Percentiles rank a stretch among this genome's conserved stretches.
These are phyloP conservation scores for Magnaporthiopsis rhizophila DNA, from an alignment of 2,329 filamentous ascomycete genomes.

Conservation along the genomic window DNA sequence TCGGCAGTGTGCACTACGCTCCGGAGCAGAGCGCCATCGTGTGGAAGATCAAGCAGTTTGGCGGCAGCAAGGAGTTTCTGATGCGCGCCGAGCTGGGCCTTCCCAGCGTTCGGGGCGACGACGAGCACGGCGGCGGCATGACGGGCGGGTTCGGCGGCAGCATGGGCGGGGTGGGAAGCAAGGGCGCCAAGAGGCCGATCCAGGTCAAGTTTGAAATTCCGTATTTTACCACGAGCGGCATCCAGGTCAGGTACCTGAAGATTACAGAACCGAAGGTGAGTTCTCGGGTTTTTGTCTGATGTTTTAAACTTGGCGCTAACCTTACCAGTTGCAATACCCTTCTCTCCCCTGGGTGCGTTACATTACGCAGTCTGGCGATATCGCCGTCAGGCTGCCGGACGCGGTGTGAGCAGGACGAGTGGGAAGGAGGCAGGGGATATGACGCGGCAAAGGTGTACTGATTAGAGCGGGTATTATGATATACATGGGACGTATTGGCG, in stretches of 20 bases:
- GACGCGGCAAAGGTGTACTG: too few species aligned
- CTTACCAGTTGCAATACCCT: conserved; percentile 80
- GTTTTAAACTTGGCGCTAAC: conserved; percentile 4
- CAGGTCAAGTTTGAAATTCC: conserved; percentile 99
- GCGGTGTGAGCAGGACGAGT: conserved; percentile 44
- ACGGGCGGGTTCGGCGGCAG: conserved; percentile 94
- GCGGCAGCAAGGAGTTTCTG: conserved; percentile 94
- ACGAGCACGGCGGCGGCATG: conserved; percentile 94
- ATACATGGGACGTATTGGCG: too few species aligned
- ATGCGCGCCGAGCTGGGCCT: conserved; percentile 96
- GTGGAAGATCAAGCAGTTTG: conserved; percentile 99
- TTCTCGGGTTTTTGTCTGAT: conserved; percentile 13
- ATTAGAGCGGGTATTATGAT: too few species aligned
- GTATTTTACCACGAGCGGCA: conserved; percentile 99
- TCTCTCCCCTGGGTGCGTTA: conserved; percentile 97
- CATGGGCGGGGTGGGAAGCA: conserved; percentile 87
- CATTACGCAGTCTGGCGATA: conserved; percentile 96
- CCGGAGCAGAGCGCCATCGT: conserved; percentile 96
- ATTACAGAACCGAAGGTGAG: conserved; percentile 98
- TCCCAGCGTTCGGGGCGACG: conserved; percentile 88
- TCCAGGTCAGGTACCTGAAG: conserved; percentile 96
- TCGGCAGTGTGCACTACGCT: conserved; percentile 93
- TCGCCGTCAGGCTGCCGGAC: conserved; percentile 90
- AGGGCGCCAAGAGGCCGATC: conserved; percentile 87
- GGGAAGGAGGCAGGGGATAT: too few species aligned